Base-by-base conservation (phyloP, 179 eudicot genomes). In the Gypsophila paniculata region DNA sequence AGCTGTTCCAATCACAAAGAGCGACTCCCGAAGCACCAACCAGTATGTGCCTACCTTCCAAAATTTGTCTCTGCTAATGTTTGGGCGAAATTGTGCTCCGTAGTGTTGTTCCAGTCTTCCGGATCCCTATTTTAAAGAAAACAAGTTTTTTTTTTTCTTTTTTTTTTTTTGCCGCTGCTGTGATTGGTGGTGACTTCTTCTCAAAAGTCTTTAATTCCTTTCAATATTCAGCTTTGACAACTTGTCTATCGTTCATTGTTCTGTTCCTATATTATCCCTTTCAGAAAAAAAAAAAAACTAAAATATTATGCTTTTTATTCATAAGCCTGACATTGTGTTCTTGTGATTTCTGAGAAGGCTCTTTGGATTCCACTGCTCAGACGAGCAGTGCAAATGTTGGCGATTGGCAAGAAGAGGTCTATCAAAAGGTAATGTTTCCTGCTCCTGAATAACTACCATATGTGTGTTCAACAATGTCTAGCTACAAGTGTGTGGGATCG, bases 351-450 rank as follows among this genome's bases (percentile, higher is more conserved):
- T 78, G 71, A 63, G 65, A 62, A 81, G 86, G 76, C 72, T 83
- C 86, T 46, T 76, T 83, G 72, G 86, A 83, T 76, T 85, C 91
- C 71, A 86, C 91, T 51, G 87, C 90, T 70, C 91, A 90, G 79
- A 88, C 93, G 7, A 85, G 85, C 68, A 78, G 82, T 74, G 65
- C 77, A 61, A 80, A 58, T 76, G 79, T 77, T 53, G 93, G 89
- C 53, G 91, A 91, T 74, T 90, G 93, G 93, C 93, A 91, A 80
- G 97, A 91, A 82, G 97, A 91, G 75, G 78, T 85, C 68, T 91
- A 82, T 74, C 97, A 94, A 75, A 94, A 88, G 97, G 99, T 93
- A 81, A 70, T 44, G 55, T 15, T 26, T 61, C 38, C 69, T 36
- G 17, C 42, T 12, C 22, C 42, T 48, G 12, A 14, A 8, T 63